phyloP scores from a whole-genome alignment of 2,329 filamentous ascomycete genomes.

The Tolypocladium ovalisporum region DNA sequence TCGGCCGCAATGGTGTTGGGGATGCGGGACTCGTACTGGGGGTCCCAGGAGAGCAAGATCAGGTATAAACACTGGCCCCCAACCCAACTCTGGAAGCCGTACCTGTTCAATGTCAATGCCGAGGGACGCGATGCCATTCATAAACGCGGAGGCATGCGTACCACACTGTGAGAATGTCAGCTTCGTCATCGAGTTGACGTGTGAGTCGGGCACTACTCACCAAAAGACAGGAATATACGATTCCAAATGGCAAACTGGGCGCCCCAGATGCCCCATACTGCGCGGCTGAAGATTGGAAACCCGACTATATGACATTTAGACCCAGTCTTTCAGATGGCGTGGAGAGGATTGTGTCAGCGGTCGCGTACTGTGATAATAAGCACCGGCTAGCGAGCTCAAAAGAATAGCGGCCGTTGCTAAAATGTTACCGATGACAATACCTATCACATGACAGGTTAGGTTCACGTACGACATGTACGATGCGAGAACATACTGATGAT shows the following conservation, averaged over 20 bases:
- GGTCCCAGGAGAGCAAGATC: conserved; percentile 33
- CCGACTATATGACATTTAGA: conserved; percentile 12
- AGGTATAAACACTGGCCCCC: conserved; percentile 34
- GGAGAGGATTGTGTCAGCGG: not conserved
- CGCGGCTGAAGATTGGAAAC: conserved; percentile 27
- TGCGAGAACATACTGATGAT: conserved; percentile 20
- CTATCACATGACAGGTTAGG: conserved; percentile 5
- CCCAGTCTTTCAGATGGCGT: not conserved
- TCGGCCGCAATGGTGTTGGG: conserved; percentile 27
- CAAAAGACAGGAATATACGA: conserved; percentile 28
- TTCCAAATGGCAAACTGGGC: conserved; percentile 30
- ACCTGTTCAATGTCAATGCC: conserved; percentile 13
- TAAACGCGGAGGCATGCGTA: conserved; percentile 2
- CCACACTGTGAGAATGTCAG: conserved; percentile 9
- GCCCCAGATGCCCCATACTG: conserved; percentile 30
- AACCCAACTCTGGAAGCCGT: conserved; percentile 34
- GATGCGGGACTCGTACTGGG: conserved; percentile 28
- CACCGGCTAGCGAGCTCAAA: conserved; percentile 30
- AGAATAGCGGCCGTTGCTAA: conserved; percentile 28
- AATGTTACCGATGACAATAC: conserved; percentile 25
- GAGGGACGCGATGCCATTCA: no score
- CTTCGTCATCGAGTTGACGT: not conserved
- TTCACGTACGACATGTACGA: not conserved
- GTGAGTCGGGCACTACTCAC: conserved; percentile 12
- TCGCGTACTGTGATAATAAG: conserved; percentile 26